Evolutionary conservation across 345 rosid species (phyloP).

Genomic region (Eucalyptus cloeziana): DNA sequence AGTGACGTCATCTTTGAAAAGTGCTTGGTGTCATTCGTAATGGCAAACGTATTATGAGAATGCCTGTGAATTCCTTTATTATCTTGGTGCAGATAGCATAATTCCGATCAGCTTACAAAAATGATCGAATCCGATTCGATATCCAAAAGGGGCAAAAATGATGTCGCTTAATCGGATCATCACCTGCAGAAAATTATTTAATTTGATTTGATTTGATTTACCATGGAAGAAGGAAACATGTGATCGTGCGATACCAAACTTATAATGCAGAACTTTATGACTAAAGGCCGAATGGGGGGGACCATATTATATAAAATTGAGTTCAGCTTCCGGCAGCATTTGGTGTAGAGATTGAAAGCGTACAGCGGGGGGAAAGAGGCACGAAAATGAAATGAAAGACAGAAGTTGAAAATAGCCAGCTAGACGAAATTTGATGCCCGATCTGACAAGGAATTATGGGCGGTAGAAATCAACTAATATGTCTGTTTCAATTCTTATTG

Average conservation of each 20-base stretch:
- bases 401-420: background rate
- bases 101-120: background rate
- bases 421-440: background rate
- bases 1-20: background rate
- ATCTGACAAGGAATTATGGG: accelerated
- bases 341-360: background rate
- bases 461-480: no score
- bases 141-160: background rate
- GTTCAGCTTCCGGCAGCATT: background rate
- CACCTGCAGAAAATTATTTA: background rate
- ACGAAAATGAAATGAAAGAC: background rate
- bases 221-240: background rate
- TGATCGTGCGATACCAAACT: background rate
- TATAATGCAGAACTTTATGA: background rate
- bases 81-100: background rate
- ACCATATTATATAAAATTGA: background rate
- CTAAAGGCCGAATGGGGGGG: background rate
- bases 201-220: background rate
- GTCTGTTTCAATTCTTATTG: background rate
- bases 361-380: background rate
- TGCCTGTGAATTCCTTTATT: background rate
- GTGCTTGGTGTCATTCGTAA: background rate
- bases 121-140: background rate
- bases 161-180: background rate
- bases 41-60: background rate